These are phyloP conservation scores for Trichoderma hamatum DNA, from an alignment of 2,329 filamentous ascomycete species.

Conservation along the genomic window DNA sequence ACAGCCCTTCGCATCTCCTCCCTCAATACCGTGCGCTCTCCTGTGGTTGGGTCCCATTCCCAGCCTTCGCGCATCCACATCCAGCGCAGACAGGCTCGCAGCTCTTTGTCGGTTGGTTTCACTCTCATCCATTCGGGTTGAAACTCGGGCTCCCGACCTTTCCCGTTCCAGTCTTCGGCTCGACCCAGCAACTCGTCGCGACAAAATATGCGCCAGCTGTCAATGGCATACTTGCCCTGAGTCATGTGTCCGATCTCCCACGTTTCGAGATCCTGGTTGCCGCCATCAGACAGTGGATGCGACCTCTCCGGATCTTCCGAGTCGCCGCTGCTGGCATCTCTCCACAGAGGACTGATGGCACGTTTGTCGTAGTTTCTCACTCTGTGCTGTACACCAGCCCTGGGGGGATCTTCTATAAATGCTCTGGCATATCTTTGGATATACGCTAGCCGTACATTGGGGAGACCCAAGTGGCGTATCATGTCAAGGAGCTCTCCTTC, in stretches of 20 bases:
- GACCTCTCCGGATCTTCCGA: conserved; percentile 15
- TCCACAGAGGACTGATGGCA: conserved; percentile 35
- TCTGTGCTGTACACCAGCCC: conserved; percentile 55
- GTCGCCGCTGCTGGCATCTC: background rate
- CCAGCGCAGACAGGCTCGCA: conserved; percentile 85
- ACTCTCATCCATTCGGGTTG: conserved; percentile 93
- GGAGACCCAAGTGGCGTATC: conserved; percentile 73
- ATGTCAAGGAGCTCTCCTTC: conserved; percentile 57
- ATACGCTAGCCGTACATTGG: conserved; percentile 65
- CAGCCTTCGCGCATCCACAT: conserved; percentile 89
- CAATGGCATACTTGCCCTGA: conserved; percentile 78
- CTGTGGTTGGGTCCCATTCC: conserved; percentile 76
- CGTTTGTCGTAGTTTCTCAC: conserved; percentile 53
- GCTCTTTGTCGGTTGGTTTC: conserved; percentile 79
- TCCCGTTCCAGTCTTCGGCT: conserved; percentile 68
- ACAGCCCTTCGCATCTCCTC: conserved; percentile 60
- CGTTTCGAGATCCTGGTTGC: conserved; percentile 43
- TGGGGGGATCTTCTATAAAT: conserved; percentile 69
- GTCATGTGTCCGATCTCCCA: conserved; percentile 90
- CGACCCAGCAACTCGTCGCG: conserved; percentile 73
- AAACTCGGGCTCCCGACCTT: conserved; percentile 56
- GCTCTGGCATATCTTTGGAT: conserved; percentile 70
- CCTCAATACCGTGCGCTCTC: conserved; percentile 58
- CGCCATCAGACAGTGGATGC: background rate
- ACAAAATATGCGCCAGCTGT: conserved; percentile 94